These are phyloP conservation scores for Crithidia mellificae DNA, from an alignment of 208 protist genomes.

Conservation along the genomic window DNA sequence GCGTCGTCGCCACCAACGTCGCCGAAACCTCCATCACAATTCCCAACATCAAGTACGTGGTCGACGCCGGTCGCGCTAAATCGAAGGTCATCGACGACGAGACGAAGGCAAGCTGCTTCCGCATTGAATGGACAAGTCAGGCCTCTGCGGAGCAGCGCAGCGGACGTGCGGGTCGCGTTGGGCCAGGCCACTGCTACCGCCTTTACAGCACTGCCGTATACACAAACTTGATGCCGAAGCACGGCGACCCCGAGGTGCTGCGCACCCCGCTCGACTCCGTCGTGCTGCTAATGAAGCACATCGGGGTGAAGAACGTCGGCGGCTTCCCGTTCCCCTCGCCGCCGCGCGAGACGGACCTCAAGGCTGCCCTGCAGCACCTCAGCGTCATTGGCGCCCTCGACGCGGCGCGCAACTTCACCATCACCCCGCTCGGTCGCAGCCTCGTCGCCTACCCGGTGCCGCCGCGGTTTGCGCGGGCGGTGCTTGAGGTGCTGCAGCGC, in stretches of 20 bases:
- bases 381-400: constrained; percentile 76
- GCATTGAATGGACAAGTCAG: constrained; percentile 97
- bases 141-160: constrained; percentile 97
- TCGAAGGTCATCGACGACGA: constrained; percentile 96
- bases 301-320: constrained; percentile 85
- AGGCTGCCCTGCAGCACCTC: constrained; percentile 74
- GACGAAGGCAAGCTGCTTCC: constrained; percentile 96
- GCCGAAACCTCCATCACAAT: constrained; percentile 99
- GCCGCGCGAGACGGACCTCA: constrained; percentile 70
- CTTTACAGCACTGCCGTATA: constrained; percentile 97
- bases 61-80: constrained; percentile 97
- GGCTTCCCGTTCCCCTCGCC: constrained; percentile 89
- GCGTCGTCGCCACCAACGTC: constrained; percentile 99
- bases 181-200: constrained; percentile 97
- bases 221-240: constrained; percentile 96
- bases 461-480: constrained; percentile 78
- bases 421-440: constrained; percentile 66
- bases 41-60: constrained; percentile 98
- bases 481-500: constrained; percentile 59
- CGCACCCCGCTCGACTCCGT: constrained; percentile 90
- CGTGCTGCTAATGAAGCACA: constrained; percentile 91
- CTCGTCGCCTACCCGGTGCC: constrained; percentile 84
- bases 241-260: constrained; percentile 94
- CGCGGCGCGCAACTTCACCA: constrained; percentile 41
- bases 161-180: constrained; percentile 95